Conservation (phyloP, 208 protist species). For the Eutreptiella sp. region DNA sequence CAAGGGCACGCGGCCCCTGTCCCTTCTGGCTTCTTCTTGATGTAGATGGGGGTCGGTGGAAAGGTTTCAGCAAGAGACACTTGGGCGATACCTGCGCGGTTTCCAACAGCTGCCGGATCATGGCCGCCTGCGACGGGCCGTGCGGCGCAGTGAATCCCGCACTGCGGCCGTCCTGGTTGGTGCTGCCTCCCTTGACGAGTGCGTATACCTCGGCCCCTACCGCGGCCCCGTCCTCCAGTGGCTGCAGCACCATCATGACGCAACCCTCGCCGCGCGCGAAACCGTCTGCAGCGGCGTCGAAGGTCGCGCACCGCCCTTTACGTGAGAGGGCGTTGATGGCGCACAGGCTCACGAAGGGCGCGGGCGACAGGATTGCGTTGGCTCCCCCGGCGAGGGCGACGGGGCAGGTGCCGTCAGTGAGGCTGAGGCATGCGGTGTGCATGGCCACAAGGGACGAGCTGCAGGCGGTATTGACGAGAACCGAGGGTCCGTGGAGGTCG, state of each 20-base stretch:
- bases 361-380: slow-evolving; percentile 40
- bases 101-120: slow-evolving; percentile 27
- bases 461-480: slow-evolving; percentile 67
- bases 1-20: too few species aligned
- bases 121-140: slow-evolving; percentile 25
- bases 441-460: slow-evolving; percentile 56
- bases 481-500: slow-evolving; percentile 48
- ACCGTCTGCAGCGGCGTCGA: slow-evolving; percentile 58
- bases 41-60: too few species aligned
- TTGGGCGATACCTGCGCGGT: slow-evolving; percentile 13
- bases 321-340: slow-evolving; percentile 40
- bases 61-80: too few species aligned
- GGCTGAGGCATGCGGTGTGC: slow-evolving; percentile 38
- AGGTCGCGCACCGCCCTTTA: slow-evolving; percentile 51
- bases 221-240: slow-evolving; percentile 9
- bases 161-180: slow-evolving; percentile 50
- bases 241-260: slow-evolving; percentile 48
- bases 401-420: slow-evolving; percentile 25
- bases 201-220: slow-evolving; percentile 15
- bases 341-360: slow-evolving; percentile 24
- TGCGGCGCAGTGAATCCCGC: slow-evolving; percentile 35
- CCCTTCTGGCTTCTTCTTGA: too few species aligned
- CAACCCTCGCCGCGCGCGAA: slow-evolving; percentile 58
- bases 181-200: slow-evolving; percentile 34
- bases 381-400: slow-evolving; percentile 17